These are phyloP conservation scores for Dendrothele bispora DNA, from an alignment of 768 basidiomycete species.

Conservation along the genomic window DNA sequence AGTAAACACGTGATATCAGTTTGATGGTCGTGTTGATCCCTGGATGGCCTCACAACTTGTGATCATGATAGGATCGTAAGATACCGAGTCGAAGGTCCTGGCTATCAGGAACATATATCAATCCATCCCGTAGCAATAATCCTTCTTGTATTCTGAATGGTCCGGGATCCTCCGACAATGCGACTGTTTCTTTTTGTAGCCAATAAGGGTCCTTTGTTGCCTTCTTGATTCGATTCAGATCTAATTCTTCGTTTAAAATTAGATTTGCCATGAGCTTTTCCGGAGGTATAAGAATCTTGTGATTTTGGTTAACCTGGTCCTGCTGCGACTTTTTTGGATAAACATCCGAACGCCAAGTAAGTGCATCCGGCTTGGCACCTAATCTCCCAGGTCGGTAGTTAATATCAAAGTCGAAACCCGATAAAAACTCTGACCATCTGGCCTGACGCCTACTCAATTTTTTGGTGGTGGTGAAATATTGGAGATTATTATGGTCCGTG, in stretches of 20 bases:
- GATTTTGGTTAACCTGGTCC: background rate
- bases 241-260: background rate
- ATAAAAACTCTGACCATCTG: too few relatives aligned
- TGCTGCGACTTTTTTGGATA: constrained; percentile 14
- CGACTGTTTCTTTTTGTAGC: background rate
- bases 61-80: constrained; percentile 22
- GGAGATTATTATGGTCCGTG: too few relatives aligned
- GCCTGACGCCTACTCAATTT: too few relatives aligned
- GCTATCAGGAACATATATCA: constrained; percentile 18
- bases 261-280: too few relatives aligned
- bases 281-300: background rate
- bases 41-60: constrained; percentile 22
- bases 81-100: constrained; percentile 12
- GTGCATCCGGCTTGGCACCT: constrained; percentile 17
- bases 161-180: background rate
- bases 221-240: background rate
- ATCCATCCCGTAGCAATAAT: background rate
- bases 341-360: constrained; percentile 14
- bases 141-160: background rate
- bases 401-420: constrained; percentile 11
- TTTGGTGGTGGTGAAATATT: too few relatives aligned
- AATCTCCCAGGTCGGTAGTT: constrained; percentile 17
- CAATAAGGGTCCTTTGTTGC: background rate
- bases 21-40: constrained; percentile 24
- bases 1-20: constrained; percentile 15